Percentiles rank a stretch among this genome's conserved stretches.
Conservation (phyloP, 805 yeast genomes). For the Saccharomycopsis sp. region DNA sequence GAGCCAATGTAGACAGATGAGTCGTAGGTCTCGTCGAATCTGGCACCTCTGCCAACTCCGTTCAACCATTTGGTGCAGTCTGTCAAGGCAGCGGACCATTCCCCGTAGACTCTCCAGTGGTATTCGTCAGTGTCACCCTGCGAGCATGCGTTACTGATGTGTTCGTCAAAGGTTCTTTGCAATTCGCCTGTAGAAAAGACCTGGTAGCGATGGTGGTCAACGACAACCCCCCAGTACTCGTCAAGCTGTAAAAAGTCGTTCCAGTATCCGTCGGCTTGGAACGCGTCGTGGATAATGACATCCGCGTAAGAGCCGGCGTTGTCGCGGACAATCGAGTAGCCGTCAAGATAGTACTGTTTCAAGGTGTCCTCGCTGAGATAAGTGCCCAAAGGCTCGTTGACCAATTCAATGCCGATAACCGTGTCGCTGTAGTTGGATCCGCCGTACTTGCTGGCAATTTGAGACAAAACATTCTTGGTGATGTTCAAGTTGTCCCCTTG, state of each 20-base stretch:
- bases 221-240: conserved; percentile 49
- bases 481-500: conserved; percentile 36
- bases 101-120: conserved; percentile 55
- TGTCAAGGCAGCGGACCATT: conserved; percentile 65
- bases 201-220: conserved; percentile 91
- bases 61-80: conserved; percentile 68
- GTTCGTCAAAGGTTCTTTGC: conserved; percentile 51
- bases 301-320: conserved; percentile 42
- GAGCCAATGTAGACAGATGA: conserved; percentile 8
- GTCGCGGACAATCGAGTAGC: conserved; percentile 58
- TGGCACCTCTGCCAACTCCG: conserved; percentile 61
- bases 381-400: conserved; percentile 67
- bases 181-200: conserved; percentile 68
- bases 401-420: conserved; percentile 61
- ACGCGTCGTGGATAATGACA: conserved; percentile 64
- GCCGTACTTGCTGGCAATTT: conserved; percentile 49
- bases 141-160: conserved; percentile 46
- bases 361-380: conserved; percentile 44
- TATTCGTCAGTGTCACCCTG: conserved; percentile 44
- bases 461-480: conserved; percentile 43
- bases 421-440: conserved; percentile 42
- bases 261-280: conserved; percentile 50
- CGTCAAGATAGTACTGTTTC: conserved; percentile 52
- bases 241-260: conserved; percentile 35
- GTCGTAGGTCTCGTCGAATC: conserved; percentile 46